Evolutionary conservation across 78 protist genomes (phyloP), one percentile per base, ranked within the genome.

Genomic region (Mastigamoeba balamuthi): DNA sequence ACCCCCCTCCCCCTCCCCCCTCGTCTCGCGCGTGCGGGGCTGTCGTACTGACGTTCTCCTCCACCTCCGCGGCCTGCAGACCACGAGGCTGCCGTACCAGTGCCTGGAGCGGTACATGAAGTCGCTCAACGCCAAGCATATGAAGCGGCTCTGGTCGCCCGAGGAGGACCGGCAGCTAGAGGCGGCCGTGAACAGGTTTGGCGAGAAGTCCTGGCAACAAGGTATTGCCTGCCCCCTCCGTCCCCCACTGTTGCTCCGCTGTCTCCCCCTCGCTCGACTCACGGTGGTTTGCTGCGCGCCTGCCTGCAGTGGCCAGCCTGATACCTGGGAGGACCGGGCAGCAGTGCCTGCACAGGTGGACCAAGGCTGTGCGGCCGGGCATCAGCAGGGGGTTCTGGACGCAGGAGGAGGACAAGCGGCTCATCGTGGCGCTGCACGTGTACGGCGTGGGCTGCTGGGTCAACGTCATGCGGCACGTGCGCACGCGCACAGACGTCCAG

Each of bases 401-500:
- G 7, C 17, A 6, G 25, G 79, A 70, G 7, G 83, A 78, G 43
- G 83, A 78, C 65, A 9, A 2, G 7, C 9, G 69, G 4, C 8
- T 77, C n/a, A n/a, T 38, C 69, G 68, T 1, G 10, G 0, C 38
- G 74, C 71, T 7, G 40, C 38, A 3, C 40, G 17, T 6, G 74
- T 5, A 76, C 17, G 82, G 78, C 23, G 29, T 28, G 33, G 71
- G 58, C n/a, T 1, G 7, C 10, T 78, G 82, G 82, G 6, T 3
- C 36, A 43, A 75, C 37, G 28, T 66, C 23, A 3, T 0, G 23
- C 41, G 4, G 7, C 80, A 76, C 35, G 75, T 78, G 10, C 78
- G 73, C 29, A 38, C 75, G 10, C 52, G 85, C 36, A 80, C 72
- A 0, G 80, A 75, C 27, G 81, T 77, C 44, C 85, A 80, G 63